Evolutionary conservation across 2,329 filamentous ascomycete species (phyloP), one percentile per base, ranked within the genome.

Genomic region (Fusarium cicatricum): DNA sequence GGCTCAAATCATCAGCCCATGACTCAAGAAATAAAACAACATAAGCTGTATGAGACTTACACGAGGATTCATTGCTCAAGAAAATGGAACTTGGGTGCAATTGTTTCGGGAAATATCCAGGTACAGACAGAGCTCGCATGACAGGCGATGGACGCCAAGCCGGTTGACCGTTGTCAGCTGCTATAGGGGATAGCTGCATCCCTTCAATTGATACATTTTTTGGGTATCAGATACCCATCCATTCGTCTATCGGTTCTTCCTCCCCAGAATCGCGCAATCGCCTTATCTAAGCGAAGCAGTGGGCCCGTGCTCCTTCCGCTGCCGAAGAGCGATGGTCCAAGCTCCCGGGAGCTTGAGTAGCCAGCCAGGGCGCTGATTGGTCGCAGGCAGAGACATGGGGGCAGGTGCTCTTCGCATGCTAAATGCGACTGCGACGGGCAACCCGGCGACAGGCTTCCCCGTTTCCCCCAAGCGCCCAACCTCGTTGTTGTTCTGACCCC

Each of bases 321-420:
- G 57, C 65, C 57, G 60, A 58, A 44, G 43, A 48, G 42, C 21
- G 17, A 3, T 66, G 67, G 70, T 68, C 69, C 68, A 70, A 71
- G 68, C 69, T 71, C 65, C 62, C 62, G 63, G 59, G 63, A 71
- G 68, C 68, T 71, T 68, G 48, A 61, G 47, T 58, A 49, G 40
- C 40, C 52, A 48, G 40, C 45, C 36, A 48, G 46, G 37, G 31
- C 33, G 29, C 28, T 62, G 59, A 71, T 72, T 72, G 66, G 70
- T n/a, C 44, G 49, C 60, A 42, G 48, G 31, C 21, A 45, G 55
- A 64, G 52, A 64, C 57, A 47, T 55, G 42, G 39, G 40, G 58
- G 49, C 33, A 56, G 41, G 55, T 51, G 56, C 55, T 56, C 28
- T 55, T 62, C 57, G 45, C 48, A 41, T 54, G 54, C 50, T 37